Evolutionary conservation across 2,329 filamentous ascomycete species (phyloP).

Genomic region (Aspergillus sp.): DNA sequence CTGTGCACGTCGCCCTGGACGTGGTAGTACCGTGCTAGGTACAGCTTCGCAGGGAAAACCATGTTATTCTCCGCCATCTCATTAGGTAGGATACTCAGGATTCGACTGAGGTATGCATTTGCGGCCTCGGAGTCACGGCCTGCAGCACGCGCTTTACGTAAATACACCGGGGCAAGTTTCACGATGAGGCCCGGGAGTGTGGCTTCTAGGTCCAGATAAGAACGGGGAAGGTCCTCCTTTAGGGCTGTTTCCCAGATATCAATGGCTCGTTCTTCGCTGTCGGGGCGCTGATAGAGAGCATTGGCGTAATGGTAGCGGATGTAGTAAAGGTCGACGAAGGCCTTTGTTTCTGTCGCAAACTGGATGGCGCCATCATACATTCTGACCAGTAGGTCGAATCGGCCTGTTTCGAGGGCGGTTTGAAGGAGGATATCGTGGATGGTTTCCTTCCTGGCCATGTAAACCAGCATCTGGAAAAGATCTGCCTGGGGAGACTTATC

Average conservation of each 20-base stretch:
- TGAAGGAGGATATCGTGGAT: conserved; percentile 11
- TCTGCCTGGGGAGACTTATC: background rate
- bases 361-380: conserved; percentile 16
- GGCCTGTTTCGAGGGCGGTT: conserved; percentile 10
- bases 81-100: conserved; percentile 10
- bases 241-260: conserved; percentile 10
- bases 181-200: conserved; percentile 7
- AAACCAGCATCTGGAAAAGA: conserved; percentile 8
- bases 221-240: conserved; percentile 11
- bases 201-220: conserved; percentile 7
- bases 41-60: conserved; percentile 11
- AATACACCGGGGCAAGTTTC: conserved; percentile 15
- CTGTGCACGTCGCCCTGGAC: conserved; percentile 11
- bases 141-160: conserved; percentile 6
- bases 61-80: conserved; percentile 11
- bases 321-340: conserved; percentile 6
- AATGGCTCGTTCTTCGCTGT: conserved; percentile 10
- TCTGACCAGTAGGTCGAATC: conserved; percentile 11
- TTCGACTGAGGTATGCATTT: conserved; percentile 5
- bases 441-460: conserved; percentile 6
- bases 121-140: conserved; percentile 4
- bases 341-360: conserved; percentile 2
- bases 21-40: conserved; percentile 15
- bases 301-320: conserved; percentile 12
- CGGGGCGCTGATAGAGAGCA: conserved; percentile 7